Evolutionary conservation across 2,329 filamentous ascomycete species (phyloP), one percentile per base, ranked within the genome.

Genomic region (Mycosphaerella sp.): DNA sequence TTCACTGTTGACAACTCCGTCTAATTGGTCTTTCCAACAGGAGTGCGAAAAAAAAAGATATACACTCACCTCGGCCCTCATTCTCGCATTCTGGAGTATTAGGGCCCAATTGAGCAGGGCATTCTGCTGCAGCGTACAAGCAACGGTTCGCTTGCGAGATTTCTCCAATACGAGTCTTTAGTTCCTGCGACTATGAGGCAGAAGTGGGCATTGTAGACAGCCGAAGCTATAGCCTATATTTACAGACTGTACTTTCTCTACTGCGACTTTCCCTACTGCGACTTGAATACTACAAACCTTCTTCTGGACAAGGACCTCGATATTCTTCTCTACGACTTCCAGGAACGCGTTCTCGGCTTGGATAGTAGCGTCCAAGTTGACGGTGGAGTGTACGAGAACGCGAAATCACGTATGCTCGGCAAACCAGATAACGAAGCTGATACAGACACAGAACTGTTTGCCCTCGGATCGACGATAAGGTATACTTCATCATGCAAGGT

Each of bases 251-350:
- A 26, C 17, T 48, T n/a, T 11, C 32, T 48, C 36, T 34, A 48
- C 34, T 48, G 46, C 46, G 46, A 48, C 46, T 21, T 48, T 11
- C 32, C 41, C 36, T 34, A 48, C 34, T 48, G 46, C 46, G 46
- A 48, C 46, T 21, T 48, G 12, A 39, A 48, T n/a, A 7, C 34
- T 4, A 48, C 32, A 14, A 48, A 48, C 36, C 11, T 48, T 26
- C 46, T 48, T 12, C 34, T 48, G 8, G 46, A 48, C 36, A 14
- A 40, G 7, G 5, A 48, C 10, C 17, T 40, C 2, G 5, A 48
- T 5, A 23, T 48, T n/a, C 21, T 29, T 21, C 46, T 48, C 34
- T 17, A 7, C 36, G 46, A 48, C 34, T 48, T 48, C 26, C 17
- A 48, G 36, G 46, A 34, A 40, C 42, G 42, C 17, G 8, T 45